These are phyloP conservation scores for Chlorella sp. DNA, from an alignment of 139 green algal species.

Conservation along the genomic window DNA sequence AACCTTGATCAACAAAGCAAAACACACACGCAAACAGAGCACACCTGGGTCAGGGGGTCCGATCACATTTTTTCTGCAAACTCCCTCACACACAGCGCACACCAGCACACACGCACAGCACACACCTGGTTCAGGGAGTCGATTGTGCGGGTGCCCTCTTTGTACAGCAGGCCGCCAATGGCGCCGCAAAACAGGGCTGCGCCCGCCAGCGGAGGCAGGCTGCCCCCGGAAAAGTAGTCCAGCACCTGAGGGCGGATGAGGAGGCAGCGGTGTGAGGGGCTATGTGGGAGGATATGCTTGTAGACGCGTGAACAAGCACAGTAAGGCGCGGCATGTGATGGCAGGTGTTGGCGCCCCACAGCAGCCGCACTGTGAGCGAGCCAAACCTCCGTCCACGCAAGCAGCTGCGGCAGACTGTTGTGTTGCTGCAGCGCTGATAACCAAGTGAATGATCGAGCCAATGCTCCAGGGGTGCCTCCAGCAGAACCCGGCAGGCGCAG, in stretches of 20 bases:
- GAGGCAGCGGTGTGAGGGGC: too few relatives aligned
- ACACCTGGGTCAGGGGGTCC: conserved; percentile 45
- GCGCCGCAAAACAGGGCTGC: conserved; percentile 18
- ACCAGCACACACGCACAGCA: not conserved
- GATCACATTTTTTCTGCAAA: too few relatives aligned
- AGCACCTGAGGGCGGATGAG: not conserved
- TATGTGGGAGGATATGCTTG: too few relatives aligned
- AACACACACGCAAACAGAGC: not conserved
- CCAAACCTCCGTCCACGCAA: too few relatives aligned
- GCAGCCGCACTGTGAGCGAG: not conserved
- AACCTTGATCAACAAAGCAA: too few relatives aligned
- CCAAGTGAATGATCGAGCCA: too few relatives aligned
- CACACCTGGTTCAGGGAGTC: conserved; percentile 45
- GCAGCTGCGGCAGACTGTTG: too few relatives aligned
- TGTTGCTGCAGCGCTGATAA: too few relatives aligned
- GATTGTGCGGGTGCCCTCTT: conserved; percentile 33
- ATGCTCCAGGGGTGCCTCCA: not conserved
- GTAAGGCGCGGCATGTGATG: too few relatives aligned
- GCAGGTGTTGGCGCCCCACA: not conserved
- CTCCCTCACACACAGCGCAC: not conserved
- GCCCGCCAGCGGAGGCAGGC: not conserved
- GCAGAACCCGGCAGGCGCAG: not conserved
- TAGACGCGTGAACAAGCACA: too few relatives aligned
- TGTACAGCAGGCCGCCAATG: conserved; percentile 47
- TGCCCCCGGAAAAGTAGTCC: conserved; percentile 14